Evolutionary conservation across 176 grass and related monocot genomes (phyloP).

Genomic region (Chloris gayana): DNA sequence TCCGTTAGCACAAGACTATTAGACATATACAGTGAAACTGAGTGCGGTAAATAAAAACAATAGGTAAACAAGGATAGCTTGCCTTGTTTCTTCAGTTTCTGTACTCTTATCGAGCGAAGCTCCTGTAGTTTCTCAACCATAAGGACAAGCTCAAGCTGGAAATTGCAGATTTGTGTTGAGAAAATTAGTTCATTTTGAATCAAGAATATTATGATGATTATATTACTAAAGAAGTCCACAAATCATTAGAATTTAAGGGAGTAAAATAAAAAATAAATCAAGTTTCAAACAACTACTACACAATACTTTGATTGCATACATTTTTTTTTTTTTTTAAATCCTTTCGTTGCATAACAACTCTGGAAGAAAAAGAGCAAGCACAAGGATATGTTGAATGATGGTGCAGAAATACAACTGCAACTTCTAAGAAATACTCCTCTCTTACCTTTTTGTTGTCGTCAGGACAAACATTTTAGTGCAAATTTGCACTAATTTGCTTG

Average conservation of each 20-base stretch:
- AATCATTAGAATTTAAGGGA: too few species aligned
- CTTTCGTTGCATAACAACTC: conserved; percentile 10
- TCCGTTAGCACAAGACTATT: not conserved
- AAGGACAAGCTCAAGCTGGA: conserved; percentile 89
- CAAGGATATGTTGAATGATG: conserved; percentile 10
- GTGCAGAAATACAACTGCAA: not conserved
- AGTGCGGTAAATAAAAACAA: not conserved
- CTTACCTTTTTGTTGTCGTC: too few species aligned
- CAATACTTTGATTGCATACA: not conserved
- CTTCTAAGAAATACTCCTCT: conserved; percentile 1
- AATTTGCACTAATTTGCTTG: too few species aligned
- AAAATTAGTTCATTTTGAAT: conserved; percentile 35
- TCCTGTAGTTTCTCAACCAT: conserved; percentile 98
- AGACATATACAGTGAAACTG: not conserved
- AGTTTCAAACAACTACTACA: not conserved
- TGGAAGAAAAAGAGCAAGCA: not conserved
- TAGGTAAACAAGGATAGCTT: conserved; percentile 20
- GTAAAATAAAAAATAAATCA: too few species aligned
- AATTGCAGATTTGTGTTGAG: conserved; percentile 26
- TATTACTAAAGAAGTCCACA: conserved; percentile 14
- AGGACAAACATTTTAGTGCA: too few species aligned
- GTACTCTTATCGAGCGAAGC: conserved; percentile 91
- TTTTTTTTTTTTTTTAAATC: too few species aligned
- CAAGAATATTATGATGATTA: conserved; percentile 7
- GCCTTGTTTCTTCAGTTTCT: conserved; percentile 98